phyloP scores from a whole-genome alignment of 1,139 yeast species.

The Magnusiomyces suaveolens region DNA sequence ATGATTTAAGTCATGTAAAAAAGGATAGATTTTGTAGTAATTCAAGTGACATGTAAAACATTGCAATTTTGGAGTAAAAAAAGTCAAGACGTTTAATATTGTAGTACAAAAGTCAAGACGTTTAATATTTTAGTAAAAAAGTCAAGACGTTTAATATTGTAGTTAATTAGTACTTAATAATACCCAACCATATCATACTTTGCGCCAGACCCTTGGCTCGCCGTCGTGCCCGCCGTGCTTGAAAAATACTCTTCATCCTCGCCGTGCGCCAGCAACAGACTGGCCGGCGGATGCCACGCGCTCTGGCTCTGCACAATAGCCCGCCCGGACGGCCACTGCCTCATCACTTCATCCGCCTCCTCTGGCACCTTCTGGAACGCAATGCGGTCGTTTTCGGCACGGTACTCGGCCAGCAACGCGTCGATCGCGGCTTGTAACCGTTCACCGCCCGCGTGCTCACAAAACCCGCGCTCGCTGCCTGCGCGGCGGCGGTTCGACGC shows the following conservation, averaged over 20 bases:
- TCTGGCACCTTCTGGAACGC: conserved; percentile 30
- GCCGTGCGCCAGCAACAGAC: conserved; percentile 1
- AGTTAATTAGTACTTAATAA: too few species aligned
- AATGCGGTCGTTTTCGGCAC: conserved; percentile 28
- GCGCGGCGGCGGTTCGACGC: too few species aligned
- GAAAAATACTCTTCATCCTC: background rate
- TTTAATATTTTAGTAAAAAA: too few species aligned
- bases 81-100: too few species aligned
- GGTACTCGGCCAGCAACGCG: conserved; percentile 19
- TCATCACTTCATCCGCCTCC: conserved; percentile 19
- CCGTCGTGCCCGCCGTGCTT: background rate
- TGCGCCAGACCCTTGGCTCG: background rate
- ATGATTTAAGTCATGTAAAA: conserved; percentile 39
- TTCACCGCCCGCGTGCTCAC: too few species aligned
- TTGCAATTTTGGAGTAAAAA: too few species aligned
- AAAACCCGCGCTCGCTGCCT: too few species aligned
- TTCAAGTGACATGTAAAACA: too few species aligned
- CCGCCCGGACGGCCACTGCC: conserved; percentile 31
- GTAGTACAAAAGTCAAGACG: too few species aligned
- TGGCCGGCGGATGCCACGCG: conserved; percentile 25
- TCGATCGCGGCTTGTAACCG: conserved; percentile 13
- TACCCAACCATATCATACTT: too few species aligned
- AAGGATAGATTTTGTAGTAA: too few species aligned
- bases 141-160: too few species aligned
- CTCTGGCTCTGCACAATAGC: conserved; percentile 24